Conservation (phyloP, 805 yeast genomes). For the Barnettozyma botsteinii region DNA sequence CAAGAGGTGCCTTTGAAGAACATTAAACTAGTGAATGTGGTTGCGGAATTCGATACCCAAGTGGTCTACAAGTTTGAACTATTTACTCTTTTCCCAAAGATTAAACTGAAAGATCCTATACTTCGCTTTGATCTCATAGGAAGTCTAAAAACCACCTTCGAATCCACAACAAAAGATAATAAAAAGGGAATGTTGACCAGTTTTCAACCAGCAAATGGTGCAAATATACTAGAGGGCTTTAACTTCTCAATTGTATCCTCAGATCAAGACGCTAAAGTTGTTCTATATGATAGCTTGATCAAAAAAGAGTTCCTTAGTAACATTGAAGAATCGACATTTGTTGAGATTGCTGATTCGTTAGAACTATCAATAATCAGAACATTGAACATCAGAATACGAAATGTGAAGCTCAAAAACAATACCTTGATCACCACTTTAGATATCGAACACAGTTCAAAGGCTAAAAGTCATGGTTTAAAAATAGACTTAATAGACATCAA, state of each 20-base stretch:
- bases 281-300: conserved; percentile 17
- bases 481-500: conserved; percentile 13
- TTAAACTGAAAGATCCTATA: conserved; percentile 16
- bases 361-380: conserved; percentile 30
- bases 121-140: conserved; percentile 10
- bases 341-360: not conserved
- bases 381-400: conserved; percentile 40
- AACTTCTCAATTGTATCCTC: conserved; percentile 7
- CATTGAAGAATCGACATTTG: not conserved
- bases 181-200: not conserved
- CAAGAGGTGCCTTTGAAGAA: not conserved
- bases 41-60: not conserved
- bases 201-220: conserved; percentile 17
- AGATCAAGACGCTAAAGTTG: conserved; percentile 2
- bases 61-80: conserved; percentile 12
- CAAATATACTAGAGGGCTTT: conserved; percentile 19
- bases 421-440: conserved; percentile 42
- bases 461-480: conserved; percentile 22
- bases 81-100: conserved; percentile 21
- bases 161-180: not conserved
- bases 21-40: not conserved
- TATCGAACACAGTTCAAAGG: conserved; percentile 40
- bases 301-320: conserved; percentile 10
- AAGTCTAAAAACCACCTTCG: not conserved
- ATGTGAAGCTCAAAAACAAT: conserved; percentile 44